Evolutionary conservation across 352 stramenopile species (phyloP), one percentile per base, ranked within the genome.

Genomic region (Pythium angustatum): DNA sequence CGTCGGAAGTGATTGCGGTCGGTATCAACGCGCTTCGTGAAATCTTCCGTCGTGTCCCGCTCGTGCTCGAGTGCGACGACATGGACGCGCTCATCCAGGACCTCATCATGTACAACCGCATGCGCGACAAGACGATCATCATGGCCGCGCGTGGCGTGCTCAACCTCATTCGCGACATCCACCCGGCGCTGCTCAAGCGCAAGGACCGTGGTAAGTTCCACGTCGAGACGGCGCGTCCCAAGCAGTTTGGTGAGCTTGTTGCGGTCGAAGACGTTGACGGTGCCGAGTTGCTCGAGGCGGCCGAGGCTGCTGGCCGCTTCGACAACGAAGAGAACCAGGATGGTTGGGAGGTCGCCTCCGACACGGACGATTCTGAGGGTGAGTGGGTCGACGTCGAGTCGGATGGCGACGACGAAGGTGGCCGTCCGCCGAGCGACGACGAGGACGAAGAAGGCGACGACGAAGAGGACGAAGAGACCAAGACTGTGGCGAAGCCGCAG

Each of bases 1-100:
- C 86, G 26, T 95, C 88, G 56, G 95, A 98, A 73, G 93, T 98
- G 66, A 98, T 99, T 76, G 96, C 97, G 12, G 92, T 99, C 2
- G 98, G 98, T 22, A 99, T 99, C 69, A 99, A 99, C 76, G 82
- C 97, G 8, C 76, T 98, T 54, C 88, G 96, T 28, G 97, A 98
- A 57, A 93, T 99, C 64, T 98, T 98, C 68, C 78, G 82, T 21
- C 84, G 97, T 24, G 87, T 98, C 24, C 98, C 98, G 27, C 83
- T 98, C 21, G 77, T 99, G 27, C 86, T 99, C 28, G 87, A 96
- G 57, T 96, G 97, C 40, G 92, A 98, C 8, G 91, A 83, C 40
- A 93, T 96, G 76, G 88, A 97, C 56, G 90, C 88, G 43, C 69
- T 98, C 14, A 86, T 94, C 38, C 76, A 83, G 58, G 97, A 99